These are phyloP conservation scores for Tarenaya hassleriana DNA, from an alignment of 345 rosid genomes.

Conservation along the genomic window DNA sequence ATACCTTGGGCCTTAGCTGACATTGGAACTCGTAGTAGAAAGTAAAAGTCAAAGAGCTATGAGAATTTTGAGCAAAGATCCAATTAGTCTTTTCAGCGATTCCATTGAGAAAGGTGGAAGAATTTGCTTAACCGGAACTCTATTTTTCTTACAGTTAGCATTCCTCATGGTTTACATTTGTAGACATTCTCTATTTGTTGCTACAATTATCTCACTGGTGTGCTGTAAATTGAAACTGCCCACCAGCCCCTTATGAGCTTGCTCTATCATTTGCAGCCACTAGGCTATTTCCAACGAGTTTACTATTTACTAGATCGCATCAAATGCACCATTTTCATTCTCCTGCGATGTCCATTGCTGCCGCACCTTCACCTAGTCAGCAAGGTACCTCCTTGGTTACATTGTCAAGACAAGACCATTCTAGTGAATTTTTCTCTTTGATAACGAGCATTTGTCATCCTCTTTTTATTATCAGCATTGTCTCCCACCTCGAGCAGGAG, in stretches of 20 bases:
- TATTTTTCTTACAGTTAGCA: no score
- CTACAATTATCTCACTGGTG: neutral
- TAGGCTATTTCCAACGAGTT: slow-evolving; percentile 37
- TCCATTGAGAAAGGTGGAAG: no score
- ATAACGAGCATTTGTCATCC: slow-evolving; percentile 16
- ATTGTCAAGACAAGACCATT: neutral
- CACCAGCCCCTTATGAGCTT: slow-evolving; percentile 19
- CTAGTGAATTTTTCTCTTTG: slow-evolving; percentile 12
- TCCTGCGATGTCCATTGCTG: slow-evolving; percentile 36
- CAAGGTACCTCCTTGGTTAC: slow-evolving; percentile 29
- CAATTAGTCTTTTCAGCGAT: neutral
- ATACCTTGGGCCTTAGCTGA: slow-evolving; percentile 11
- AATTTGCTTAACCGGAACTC: no score
- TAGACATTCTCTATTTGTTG: neutral
- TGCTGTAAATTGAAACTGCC: neutral
- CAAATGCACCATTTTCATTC: slow-evolving; percentile 33
- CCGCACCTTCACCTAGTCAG: slow-evolving; percentile 43
- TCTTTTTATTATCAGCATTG: slow-evolving; percentile 34
- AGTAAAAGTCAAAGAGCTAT: neutral
- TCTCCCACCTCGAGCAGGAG: slow-evolving; percentile 33
- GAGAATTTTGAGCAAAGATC: slow-evolving; percentile 3
- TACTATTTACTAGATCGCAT: slow-evolving; percentile 34
- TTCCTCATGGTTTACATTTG: no score
- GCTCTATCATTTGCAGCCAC: slow-evolving; percentile 42
- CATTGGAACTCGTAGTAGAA: neutral